Conservation (phyloP, 2,329 filamentous ascomycete genomes). For the Ophiostoma sp. region DNA sequence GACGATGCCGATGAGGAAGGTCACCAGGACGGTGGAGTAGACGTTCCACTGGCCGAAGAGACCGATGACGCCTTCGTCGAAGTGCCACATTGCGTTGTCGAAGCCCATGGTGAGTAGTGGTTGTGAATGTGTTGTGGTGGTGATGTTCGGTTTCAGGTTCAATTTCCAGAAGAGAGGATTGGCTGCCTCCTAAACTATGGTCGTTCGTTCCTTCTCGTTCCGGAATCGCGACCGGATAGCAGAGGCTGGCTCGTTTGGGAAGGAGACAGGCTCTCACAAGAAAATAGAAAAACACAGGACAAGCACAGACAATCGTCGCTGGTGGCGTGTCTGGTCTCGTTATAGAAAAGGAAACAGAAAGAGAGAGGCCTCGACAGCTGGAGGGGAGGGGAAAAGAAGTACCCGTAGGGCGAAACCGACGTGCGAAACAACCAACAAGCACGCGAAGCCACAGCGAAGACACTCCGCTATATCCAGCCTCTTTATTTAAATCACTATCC, state of each 20-base stretch:
- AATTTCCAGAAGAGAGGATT: background rate
- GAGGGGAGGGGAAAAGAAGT: background rate
- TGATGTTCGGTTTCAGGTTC: background rate
- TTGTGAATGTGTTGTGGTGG: background rate
- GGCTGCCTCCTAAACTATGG: background rate
- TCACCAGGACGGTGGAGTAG: constrained; percentile 72
- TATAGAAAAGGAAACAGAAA: background rate
- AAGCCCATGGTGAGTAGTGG: constrained; percentile 43
- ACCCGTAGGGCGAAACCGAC: constrained; percentile 1
- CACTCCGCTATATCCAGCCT: constrained; percentile 4
- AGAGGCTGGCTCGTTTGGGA: background rate
- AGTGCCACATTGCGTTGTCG: constrained; percentile 60
- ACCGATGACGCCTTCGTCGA: constrained; percentile 70
- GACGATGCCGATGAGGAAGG: constrained; percentile 65
- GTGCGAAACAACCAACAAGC: constrained; percentile 5
- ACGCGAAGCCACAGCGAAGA: constrained; percentile 4
- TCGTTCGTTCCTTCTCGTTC: constrained; percentile 4
- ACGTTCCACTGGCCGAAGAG: constrained; percentile 79
- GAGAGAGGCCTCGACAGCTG: background rate
- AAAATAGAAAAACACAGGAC: background rate
- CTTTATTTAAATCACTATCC: constrained; percentile 1
- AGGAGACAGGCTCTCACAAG: background rate
- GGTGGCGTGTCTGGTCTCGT: constrained; percentile 12
- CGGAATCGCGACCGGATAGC: background rate
- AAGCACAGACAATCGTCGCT: background rate